Evolutionary conservation across 139 green algal genomes (phyloP).

Genomic region (Eudorina sp.): DNA sequence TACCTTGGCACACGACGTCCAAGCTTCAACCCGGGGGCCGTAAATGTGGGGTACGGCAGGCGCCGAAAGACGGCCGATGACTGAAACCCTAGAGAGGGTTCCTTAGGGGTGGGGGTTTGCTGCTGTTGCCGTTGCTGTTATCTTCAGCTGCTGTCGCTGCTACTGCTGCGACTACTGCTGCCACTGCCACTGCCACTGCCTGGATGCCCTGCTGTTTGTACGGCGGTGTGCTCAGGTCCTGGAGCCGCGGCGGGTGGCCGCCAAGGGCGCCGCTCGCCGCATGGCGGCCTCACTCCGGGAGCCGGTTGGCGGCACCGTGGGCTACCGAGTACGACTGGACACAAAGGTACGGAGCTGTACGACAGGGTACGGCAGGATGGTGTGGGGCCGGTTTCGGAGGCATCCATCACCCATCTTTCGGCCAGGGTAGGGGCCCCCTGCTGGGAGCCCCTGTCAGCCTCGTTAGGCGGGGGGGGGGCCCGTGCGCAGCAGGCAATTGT

Average conservation of each 20-base stretch:
- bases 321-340: slow-evolving; percentile 73
- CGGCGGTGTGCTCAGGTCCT: slow-evolving; percentile 57
- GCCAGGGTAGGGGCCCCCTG: too few relatives aligned
- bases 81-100: too few relatives aligned
- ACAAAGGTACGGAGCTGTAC: slow-evolving; percentile 34
- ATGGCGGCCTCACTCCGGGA: slow-evolving; percentile 77
- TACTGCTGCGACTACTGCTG: neutral
- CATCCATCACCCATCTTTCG: too few relatives aligned
- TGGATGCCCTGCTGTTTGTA: neutral
- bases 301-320: slow-evolving; percentile 55
- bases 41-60: too few relatives aligned
- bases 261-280: slow-evolving; percentile 72
- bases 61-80: too few relatives aligned
- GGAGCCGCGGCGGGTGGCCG: slow-evolving; percentile 78
- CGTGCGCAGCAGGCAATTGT: too few relatives aligned
- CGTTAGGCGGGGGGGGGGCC: too few relatives aligned
- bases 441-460: too few relatives aligned
- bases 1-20: too few relatives aligned
- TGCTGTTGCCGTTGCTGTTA: neutral
- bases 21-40: too few relatives aligned
- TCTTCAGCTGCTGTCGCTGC: neutral
- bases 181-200: neutral
- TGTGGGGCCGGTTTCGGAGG: too few relatives aligned
- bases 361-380: too few relatives aligned
- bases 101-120: neutral